Conservation (phyloP, 495 filamentous ascomycete species). For the Penicillium turbatum region DNA sequence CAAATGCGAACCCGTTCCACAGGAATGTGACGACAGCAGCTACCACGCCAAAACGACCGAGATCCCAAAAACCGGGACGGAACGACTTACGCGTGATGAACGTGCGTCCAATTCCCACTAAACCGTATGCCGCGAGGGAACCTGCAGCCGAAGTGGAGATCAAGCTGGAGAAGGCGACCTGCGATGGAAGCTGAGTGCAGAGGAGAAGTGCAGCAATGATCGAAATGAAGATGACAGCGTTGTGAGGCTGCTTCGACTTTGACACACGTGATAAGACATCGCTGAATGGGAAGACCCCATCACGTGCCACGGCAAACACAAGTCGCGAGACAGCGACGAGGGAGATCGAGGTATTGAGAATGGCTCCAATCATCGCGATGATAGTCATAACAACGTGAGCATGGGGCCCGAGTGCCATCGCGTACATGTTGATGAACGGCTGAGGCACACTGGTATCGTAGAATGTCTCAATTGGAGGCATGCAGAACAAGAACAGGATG, state of each 20-base stretch:
- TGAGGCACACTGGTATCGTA: constrained; percentile 31
- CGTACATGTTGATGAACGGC: constrained; percentile 39
- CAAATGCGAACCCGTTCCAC: constrained; percentile 36
- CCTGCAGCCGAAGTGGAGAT: constrained; percentile 35
- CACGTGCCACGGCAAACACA: constrained; percentile 38
- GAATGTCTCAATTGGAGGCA: constrained; percentile 32
- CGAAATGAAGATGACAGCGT: constrained; percentile 35
- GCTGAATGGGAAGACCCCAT: constrained; percentile 36
- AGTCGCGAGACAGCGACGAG: constrained; percentile 36
- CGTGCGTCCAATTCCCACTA: constrained; percentile 32
- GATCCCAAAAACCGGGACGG: constrained; percentile 29
- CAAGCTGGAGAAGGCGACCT: constrained; percentile 32
- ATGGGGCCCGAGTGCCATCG: constrained; percentile 29
- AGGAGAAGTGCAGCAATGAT: constrained; percentile 30
- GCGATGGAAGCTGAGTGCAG: constrained; percentile 35
- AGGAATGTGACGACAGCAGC: constrained; percentile 33
- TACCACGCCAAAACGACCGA: constrained; percentile 29
- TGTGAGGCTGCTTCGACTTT: constrained; percentile 34
- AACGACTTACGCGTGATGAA: constrained; percentile 32
- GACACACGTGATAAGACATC: constrained; percentile 31
- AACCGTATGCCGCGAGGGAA: constrained; percentile 35
- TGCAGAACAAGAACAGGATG: constrained; percentile 35
- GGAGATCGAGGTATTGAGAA: constrained; percentile 38
- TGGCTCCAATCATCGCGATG: constrained; percentile 30
- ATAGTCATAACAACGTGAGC: constrained; percentile 38